Conservation (phyloP, 768 basidiomycete genomes). For the Glaciozyma martinii region DNA sequence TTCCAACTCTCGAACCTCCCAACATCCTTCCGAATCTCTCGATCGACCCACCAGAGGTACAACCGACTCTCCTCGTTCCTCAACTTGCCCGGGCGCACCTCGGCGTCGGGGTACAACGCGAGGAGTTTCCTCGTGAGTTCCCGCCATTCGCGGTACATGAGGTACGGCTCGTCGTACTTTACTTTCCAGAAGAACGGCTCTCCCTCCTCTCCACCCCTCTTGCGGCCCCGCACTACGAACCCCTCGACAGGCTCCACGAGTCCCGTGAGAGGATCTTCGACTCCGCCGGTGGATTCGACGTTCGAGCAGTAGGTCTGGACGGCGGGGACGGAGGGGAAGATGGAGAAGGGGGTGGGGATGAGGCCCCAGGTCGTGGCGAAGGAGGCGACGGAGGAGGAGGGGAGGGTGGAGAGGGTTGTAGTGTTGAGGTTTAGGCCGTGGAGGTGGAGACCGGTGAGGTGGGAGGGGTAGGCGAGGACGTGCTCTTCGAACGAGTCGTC, state of each 20-base stretch:
- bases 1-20: constrained; percentile 54
- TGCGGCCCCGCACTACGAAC: constrained; percentile 72
- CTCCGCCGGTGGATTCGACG: constrained; percentile 53
- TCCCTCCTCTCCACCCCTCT: constrained; percentile 36
- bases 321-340: constrained; percentile 53
- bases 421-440: constrained; percentile 77
- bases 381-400: constrained; percentile 56
- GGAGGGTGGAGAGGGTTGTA: constrained; percentile 59
- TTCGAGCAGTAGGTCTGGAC: constrained; percentile 65
- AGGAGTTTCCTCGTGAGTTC: constrained; percentile 57
- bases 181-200: constrained; percentile 94
- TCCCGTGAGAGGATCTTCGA: constrained; percentile 70
- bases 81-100: constrained; percentile 46
- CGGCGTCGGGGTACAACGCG: constrained; percentile 15
- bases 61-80: constrained; percentile 64
- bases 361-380: constrained; percentile 91
- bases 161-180: constrained; percentile 97
- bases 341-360: constrained; percentile 59
- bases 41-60: constrained; percentile 75
- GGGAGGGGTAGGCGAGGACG: constrained; percentile 69
- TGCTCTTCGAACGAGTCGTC: constrained; percentile 97
- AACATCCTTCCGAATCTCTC: constrained; percentile 59
- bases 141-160: constrained; percentile 97
- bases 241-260: constrained; percentile 58
- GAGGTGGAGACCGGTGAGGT: constrained; percentile 79